A percentile compares a stretch with the other conserved stretches of the same genome.
These are phyloP conservation scores for Lepiota brunneoincarnata DNA, from an alignment of 768 basidiomycete species.

Conservation along the genomic window DNA sequence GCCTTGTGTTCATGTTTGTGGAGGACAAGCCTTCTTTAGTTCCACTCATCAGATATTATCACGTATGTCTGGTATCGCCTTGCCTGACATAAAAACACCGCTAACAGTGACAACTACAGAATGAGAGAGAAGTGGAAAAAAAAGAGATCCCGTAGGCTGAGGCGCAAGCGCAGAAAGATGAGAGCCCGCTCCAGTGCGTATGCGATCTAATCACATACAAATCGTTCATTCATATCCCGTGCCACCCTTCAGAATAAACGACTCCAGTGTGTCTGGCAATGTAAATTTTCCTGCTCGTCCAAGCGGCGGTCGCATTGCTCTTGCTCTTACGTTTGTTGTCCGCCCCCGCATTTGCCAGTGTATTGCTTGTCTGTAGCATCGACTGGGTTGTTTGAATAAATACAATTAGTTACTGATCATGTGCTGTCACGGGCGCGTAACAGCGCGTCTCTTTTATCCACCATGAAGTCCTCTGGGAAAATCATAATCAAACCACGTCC, in stretches of 20 bases:
- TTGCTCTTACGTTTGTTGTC: background rate
- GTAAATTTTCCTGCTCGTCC: conserved; percentile 6
- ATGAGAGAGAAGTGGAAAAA: conserved; percentile 99
- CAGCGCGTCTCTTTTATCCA: background rate
- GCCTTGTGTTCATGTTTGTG: background rate
- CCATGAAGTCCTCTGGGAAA: conserved; percentile 32
- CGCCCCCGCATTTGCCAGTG: conserved; percentile 10
- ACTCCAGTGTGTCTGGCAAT: conserved; percentile 6
- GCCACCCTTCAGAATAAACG: conserved; percentile 34
- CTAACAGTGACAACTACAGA: conserved; percentile 26
- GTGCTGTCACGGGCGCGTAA: background rate
- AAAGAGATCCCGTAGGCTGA: conserved; percentile 89
- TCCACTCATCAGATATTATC: conserved; percentile 29
- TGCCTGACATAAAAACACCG: background rate
- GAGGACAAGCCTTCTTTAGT: conserved; percentile 15
- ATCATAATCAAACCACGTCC: conserved; percentile 48
- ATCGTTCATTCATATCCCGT: background rate
- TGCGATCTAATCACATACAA: background rate
- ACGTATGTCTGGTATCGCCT: conserved; percentile 22
- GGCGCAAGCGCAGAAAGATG: conserved; percentile 96
- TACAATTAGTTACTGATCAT: too few species aligned
- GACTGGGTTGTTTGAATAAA: conserved; percentile 5
- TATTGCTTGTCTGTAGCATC: background rate
- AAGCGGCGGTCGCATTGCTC: background rate
- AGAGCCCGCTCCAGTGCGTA: conserved; percentile 88